Base-by-base conservation (phyloP, 2,329 filamentous ascomycete genomes). In the Ophiocordyceps camponoti-rufipedis region DNA sequence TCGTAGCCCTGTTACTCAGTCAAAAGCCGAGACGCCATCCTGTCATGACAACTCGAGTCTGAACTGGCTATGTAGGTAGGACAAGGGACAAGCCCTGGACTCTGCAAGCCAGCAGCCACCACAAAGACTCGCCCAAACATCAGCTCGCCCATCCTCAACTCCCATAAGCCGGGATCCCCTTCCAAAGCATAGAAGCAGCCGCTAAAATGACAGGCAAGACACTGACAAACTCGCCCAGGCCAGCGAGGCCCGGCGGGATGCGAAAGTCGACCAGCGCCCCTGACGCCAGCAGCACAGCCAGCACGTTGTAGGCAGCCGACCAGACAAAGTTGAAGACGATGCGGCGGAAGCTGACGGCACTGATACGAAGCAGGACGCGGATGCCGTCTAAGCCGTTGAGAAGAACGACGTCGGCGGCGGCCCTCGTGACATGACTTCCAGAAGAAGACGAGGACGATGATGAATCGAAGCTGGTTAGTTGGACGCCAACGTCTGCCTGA, bases 141-240 rank as follows among this genome's bases (percentile, higher is more conserved):
- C 23, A 23, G 5, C 23, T 23, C 23, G 23, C 5, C 14, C 33
- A 35, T 4, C 12, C 12, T 35, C 14, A 14, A 14, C 11, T 14
- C 12, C 14, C 33, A 35, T 35, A 11, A 14, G 33, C 14, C 14
- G 14, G 3, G 2, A 48, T 48, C 48, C 48, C 51, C 18, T 44
- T 51, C 28, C 53, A 44, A 43, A 59, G 45, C 59, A 61, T 59
- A 6, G 56, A 56, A 45, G 52, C 46, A 32, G 55, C 56, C 6
- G 54, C 52, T 2, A 56, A 38, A 28, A 82, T 68, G 11, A 82
- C 78, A 0, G 78, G 78, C 49, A 77, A 43, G 0, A 83, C 71
- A 55, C 77, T 82, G 12, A 78, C 72, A 43, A 82, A 57, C 62
- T 83, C 78, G 0, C 78, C 78, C 42, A 82, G 50, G 1, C 76